phyloP scores from a whole-genome alignment of 371 early-diverging fungal genomes.

The Synchytrium microbalum region DNA sequence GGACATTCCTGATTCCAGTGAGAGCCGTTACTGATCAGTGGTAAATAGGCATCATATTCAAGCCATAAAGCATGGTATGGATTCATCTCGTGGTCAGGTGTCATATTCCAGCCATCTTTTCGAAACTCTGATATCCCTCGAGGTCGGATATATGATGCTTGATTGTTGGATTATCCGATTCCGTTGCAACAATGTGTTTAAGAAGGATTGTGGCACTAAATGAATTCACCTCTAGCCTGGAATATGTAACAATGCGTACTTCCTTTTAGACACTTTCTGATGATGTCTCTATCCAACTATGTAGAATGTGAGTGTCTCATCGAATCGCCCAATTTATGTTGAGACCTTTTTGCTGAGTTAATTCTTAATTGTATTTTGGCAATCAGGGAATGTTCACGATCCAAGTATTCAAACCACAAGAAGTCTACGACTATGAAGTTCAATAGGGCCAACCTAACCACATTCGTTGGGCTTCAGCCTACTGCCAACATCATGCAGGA shows the following conservation, averaged over 20 bases:
- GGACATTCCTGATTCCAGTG: constrained; percentile 60
- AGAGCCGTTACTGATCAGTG: constrained; percentile 78
- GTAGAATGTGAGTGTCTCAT: constrained; percentile 47
- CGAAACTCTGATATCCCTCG: no score
- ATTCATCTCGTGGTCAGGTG: no score
- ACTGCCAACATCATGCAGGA: no score
- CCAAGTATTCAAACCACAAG: constrained; percentile 88
- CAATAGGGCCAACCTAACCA: no score
- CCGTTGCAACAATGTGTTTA: constrained; percentile 63
- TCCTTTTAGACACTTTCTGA: constrained; percentile 75
- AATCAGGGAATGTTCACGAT: constrained; percentile 85
- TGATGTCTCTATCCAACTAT: constrained; percentile 84
- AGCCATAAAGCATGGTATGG: no score
- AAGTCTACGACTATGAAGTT: constrained; percentile 88
- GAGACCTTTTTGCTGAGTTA: no score
- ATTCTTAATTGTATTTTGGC: no score
- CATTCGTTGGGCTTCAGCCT: no score
- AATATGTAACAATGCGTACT: constrained; percentile 69
- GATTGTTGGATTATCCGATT: constrained; percentile 67
- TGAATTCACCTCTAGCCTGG: constrained; percentile 75
- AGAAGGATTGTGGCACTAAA: constrained; percentile 75
- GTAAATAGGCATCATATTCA: constrained; percentile 85
- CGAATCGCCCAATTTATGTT: no score
- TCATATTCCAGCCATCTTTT: no score
- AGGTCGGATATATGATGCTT: constrained; percentile 90